Base-by-base conservation (phyloP, 148 eudicot genomes). In the Camellia sinensis region DNA sequence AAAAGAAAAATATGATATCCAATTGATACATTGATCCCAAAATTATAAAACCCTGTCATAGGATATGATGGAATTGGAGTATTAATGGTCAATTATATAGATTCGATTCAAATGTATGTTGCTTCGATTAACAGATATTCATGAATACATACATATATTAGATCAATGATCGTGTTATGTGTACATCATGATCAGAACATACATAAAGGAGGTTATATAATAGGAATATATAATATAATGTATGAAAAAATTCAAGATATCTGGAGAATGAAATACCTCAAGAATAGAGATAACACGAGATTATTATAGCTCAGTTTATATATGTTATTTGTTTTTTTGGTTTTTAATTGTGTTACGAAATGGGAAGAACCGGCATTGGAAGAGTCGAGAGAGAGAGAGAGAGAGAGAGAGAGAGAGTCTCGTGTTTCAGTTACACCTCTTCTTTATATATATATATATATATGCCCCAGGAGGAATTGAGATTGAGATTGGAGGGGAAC, bases 401-500 rank as follows among this genome's bases (percentile, higher is more conserved):
- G 67, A 66, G 62, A 19, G 57, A 48, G 74, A 48, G 13, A 14
- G 45, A 29, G 76, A 62, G 29, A 21, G 9, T 29, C 7, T 43
- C 4, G 22, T 52, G 63, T 52, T 52, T 59, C 59, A 7, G 59
- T 77, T 77, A 21, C 46, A n/a, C 68, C 52, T 3, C 21, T 7
- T 8, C 6, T 44, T 13, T 21, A 48, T 7, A 1, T 29, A 29
- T 29, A 48, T 7, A 1, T 29, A 29, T 29, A 29, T 29, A 29
- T 29, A 29, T 29, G 37, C 37, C 37, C 37, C 37, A 29, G 37
- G 37, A 29, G 37, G 65, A 65, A 66, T 9, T 52, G 19, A 64
- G 71, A 77, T 63, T 29, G 37, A 29, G 37, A 29, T 50, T 71
- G 72, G 73, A 77, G 67, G 6, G 63, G 6, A 64, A 77, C 80